Base-by-base conservation (phyloP, 78 protist genomes). In the Dictyostelium capitatum region DNA sequence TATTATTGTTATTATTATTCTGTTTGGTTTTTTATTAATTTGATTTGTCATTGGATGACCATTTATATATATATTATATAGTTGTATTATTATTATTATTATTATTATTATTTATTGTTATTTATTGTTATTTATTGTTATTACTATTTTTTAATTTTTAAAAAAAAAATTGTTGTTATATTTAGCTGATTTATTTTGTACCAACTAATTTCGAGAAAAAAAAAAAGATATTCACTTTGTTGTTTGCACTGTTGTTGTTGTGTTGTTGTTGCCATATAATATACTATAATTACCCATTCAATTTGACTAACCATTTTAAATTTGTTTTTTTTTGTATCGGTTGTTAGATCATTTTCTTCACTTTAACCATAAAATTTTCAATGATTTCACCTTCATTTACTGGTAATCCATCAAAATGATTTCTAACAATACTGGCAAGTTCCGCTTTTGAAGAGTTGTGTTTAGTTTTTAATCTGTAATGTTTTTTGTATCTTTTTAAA, bases 321-420 rank as follows among this genome's bases (percentile, higher is more conserved):
- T n/a, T n/a, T 37, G 43, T 37, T 37, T 37, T 37, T 62, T 62
- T 25, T 62, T 62, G 23, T 23, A 3, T 62, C 3, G 15, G 28
- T 6, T 25, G 30, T 62, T 80, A 30, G 73, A 17, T 17, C 87
- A 80, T 62, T 74, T 56, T 59, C 11, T 84, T 84, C 6, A 84
- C 91, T 74, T 84, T 84, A 20, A 74, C 28, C 91, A 84, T 84
- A 73, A 84, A 84, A 43, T 84, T 72, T 46, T 84, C 92, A 19
- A 87, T 87, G 69, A 87, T 87, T 64, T 87, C 92, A 20, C 54
- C 54, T 77, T 87, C 92, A 32, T 87, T 87, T 10, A 87, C 92
- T 28, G 92, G 83, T 47, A 87, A 23, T 19, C 83, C 59, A 37
- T 87, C 92, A 48, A 87, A 87, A 47, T 87, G 92, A 28, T 30